Evolutionary conservation across 768 basidiomycete species (phyloP), one percentile per base, ranked within the genome.

Genomic region (Chlorophyllum brunneum): DNA sequence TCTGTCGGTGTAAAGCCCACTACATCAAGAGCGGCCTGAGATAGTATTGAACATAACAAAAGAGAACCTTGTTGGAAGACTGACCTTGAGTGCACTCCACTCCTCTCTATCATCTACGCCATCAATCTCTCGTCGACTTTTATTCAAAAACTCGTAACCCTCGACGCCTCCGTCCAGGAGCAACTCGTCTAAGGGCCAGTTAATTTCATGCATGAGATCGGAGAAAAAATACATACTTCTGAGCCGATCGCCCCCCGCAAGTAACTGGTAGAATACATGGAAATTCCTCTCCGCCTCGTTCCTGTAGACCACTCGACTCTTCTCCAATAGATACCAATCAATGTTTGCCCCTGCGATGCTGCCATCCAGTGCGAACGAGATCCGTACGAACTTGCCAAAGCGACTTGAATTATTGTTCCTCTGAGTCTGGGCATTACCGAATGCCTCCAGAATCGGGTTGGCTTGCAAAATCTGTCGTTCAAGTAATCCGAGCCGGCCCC

Each of bases 371-470:
- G 91, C 82, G 69, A 99, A 99, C 63, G 87, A 88, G 55, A 99
- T 98, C 39, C 93, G 79, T 41, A 99, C 90, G 65, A 99, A 99
- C 70, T 99, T 99, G 26, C 94, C 95, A 65, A 99, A 99, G 33
- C 97, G 89, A 78, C 91, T 93, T 1, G 97, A 98, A 64, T 99
- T 99, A 70, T 98, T 98, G 64, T 99, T 99, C 39, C 95, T 77
- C 69, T 97, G 90, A 0, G 97, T 98, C 67, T 98, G 97, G 4
- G 97, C 95, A 65, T 99, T 99, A 26, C 97, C 97, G 58, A 99
- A 98, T 3, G 97, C 91, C 65, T 99, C 97, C 4, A 99, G 75
- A 53, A 99, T 91, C 1, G 97, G 97, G 63, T 98, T 99, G 33
- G 95, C 95, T 66, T 98, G 94, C 18, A 98, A 77, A 58, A 99